These are phyloP conservation scores for Mycena latifolia DNA, from an alignment of 768 basidiomycete genomes.

Conservation along the genomic window DNA sequence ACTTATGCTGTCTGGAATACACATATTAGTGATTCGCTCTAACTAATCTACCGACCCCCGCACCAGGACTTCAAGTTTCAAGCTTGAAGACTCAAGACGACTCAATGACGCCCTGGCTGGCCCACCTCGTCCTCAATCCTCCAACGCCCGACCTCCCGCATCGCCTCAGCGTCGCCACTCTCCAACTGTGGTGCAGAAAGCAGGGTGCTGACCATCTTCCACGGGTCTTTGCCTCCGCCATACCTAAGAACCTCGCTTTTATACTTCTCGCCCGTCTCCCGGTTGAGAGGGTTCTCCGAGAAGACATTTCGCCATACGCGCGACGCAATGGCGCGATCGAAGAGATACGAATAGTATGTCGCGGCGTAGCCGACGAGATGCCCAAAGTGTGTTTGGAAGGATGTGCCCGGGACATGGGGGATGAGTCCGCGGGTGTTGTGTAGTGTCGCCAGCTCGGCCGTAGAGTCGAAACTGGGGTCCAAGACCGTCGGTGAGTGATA, in stretches of 20 bases:
- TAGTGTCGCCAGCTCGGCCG: conserved; percentile 69
- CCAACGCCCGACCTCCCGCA: conserved; percentile 94
- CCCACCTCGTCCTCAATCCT: conserved; percentile 81
- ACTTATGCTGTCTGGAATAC: conserved; percentile 26
- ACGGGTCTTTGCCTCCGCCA: conserved; percentile 94
- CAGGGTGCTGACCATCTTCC: conserved; percentile 88
- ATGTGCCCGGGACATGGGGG: conserved; percentile 86
- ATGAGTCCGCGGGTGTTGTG: conserved; percentile 81
- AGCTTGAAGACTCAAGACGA: conserved; percentile 44
- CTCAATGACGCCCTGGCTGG: conserved; percentile 69
- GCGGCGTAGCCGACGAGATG: conserved; percentile 98
- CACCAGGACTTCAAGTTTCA: conserved; percentile 1
- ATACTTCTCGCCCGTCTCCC: conserved; percentile 85
- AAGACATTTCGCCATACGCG: conserved; percentile 91
- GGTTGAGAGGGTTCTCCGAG: conserved; percentile 69
- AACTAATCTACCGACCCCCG: conserved; percentile 17
- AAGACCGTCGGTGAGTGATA: conserved; percentile 84
- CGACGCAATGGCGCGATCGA: conserved; percentile 95
- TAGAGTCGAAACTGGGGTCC: conserved; percentile 77
- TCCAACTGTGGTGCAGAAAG: conserved; percentile 75
- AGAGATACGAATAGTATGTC: conserved; percentile 97
- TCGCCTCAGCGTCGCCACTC: conserved; percentile 82
- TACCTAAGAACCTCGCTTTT: conserved; percentile 80
- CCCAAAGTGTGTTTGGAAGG: conserved; percentile 96
- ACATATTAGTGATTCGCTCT: conserved; percentile 18